Evolutionary conservation across 352 stramenopile genomes (phyloP), one percentile per base, ranked within the genome.

Genomic region (Phytophthora crassamura): DNA sequence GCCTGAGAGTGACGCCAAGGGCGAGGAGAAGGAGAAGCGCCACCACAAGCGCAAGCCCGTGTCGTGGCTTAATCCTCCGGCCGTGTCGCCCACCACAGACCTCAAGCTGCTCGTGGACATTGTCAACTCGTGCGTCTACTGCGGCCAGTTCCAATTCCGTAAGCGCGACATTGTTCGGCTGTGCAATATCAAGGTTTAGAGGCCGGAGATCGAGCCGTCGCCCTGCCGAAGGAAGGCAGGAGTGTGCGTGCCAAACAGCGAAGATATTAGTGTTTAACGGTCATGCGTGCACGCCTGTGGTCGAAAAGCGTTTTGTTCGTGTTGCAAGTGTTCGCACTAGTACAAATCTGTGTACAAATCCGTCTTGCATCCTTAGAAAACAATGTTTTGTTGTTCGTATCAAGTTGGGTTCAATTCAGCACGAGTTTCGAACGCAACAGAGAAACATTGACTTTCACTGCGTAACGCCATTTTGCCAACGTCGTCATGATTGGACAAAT

Each of bases 51-150:
- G 42, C 30, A 67, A 72, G 25, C 60, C 59, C 16, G 58, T 85
- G 36, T 77, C 68, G 46, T 75, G 70, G 66, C 58, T 90, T 5
- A 73, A 83, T 43, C 79, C 80, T 28, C 79, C 83, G 43, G 67
- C 75, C 1, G 66, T 92, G 47, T 69, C 72, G 25, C 55, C 52
- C 16, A 68, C 64, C 25, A 40, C 49, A 43, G 78, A 90, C 18
- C 53, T 93, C n/a, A 50, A 61, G n/a, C 41, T 75, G 53, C 66
- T 90, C 16, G 80, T 93, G 15, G 59, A 74, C 52, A 82, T 92
- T 68, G 76, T 83, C 64, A 92, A 92, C 67, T 78, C 70, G 52
- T 92, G 81, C 46, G 67, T 88, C 3, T 86, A 84, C 59, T 88
- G 67, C 56, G 79, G 79, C 3, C 66, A 76, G 45, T 85, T 84